Evolutionary conservation across 140 eudicot species (phyloP).

Genomic region (Oenanthe javanica): DNA sequence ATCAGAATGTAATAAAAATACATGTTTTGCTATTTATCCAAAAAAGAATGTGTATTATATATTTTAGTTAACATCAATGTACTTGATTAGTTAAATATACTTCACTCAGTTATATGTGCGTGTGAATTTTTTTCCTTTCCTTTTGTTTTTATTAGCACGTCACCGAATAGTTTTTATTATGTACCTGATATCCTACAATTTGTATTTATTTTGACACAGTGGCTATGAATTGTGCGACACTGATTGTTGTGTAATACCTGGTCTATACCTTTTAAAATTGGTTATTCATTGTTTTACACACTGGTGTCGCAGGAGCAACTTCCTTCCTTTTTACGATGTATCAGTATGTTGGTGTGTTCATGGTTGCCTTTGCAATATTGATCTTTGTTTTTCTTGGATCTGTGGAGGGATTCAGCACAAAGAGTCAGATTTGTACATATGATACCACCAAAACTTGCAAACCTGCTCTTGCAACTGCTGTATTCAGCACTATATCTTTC

Average conservation of each 20-base stretch:
- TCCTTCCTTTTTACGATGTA: constrained; percentile 75
- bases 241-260: not conserved
- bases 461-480: constrained; percentile 84
- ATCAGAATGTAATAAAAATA: not conserved
- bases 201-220: not conserved
- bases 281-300: not conserved
- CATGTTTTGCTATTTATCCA: not conserved
- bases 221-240: not conserved
- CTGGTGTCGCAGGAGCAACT: constrained; percentile 63
- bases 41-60: no score
- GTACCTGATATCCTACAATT: not conserved
- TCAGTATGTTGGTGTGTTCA: constrained; percentile 83
- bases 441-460: constrained; percentile 67
- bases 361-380: constrained; percentile 72
- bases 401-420: constrained; percentile 85
- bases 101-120: not conserved
- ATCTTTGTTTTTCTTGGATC: constrained; percentile 93
- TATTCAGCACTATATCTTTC: constrained; percentile 76
- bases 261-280: not conserved
- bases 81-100: not conserved
- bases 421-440: constrained; percentile 52
- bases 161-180: not conserved
- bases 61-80: not conserved
- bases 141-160: not conserved
- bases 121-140: not conserved